phyloP scores from a whole-genome alignment of 148 eudicot genomes.

The Hydrangea macrophylla region DNA sequence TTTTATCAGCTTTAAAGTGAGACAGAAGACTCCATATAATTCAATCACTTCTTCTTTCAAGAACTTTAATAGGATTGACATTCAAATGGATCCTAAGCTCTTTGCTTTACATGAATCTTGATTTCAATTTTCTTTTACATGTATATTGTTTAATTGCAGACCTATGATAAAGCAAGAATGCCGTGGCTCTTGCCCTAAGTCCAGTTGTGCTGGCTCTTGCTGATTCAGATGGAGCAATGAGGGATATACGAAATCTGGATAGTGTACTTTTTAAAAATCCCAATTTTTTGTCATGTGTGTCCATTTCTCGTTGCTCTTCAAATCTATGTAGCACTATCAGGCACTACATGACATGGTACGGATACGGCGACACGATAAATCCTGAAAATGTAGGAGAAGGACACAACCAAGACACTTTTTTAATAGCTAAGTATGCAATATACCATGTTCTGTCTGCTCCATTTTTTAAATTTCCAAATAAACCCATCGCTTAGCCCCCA shows the following conservation, averaged over 20 bases:
- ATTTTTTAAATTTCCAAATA: no score
- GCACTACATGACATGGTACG: no score
- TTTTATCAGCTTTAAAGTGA: no score
- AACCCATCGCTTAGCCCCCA: no score
- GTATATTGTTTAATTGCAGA: slow-evolving; percentile 42
- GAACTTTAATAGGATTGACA: not conserved
- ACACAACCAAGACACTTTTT: no score
- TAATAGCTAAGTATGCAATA: no score
- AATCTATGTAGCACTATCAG: no score
- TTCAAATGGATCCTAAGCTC: not conserved
- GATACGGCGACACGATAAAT: no score
- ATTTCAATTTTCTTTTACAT: not conserved
- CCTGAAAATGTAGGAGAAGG: no score
- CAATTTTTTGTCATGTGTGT: not conserved
- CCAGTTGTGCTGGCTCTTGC: slow-evolving; percentile 94
- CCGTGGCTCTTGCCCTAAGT: slow-evolving; percentile 94
- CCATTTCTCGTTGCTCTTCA: not conserved
- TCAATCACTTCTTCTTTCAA: not conserved
- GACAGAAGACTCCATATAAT: no score
- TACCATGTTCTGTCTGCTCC: no score
- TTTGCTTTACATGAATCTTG: not conserved
- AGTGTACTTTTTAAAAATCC: slow-evolving; percentile 59
- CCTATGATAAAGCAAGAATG: slow-evolving; percentile 98
- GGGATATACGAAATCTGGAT: slow-evolving; percentile 78
- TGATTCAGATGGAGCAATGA: slow-evolving; percentile 98